Base-by-base conservation (phyloP, 2,329 filamentous ascomycete genomes). In the Ramularia endophylla region DNA sequence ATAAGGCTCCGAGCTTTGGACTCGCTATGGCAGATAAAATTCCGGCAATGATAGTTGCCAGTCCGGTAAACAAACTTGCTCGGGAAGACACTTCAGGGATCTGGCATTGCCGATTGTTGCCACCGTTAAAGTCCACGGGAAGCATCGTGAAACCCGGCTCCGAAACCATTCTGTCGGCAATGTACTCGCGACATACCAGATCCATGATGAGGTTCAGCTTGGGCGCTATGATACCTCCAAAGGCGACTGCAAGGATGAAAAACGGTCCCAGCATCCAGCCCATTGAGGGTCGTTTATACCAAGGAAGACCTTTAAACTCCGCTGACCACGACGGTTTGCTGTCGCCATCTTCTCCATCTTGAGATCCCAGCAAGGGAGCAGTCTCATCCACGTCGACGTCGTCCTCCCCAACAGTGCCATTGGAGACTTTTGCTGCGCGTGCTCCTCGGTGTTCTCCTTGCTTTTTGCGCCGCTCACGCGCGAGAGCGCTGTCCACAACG, bases 141-240 rank as follows among this genome's bases (percentile, higher is more conserved):
- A 74, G 59, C 57, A 81, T 74, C 5, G 71, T 72, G 51, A 79
- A 78, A 18, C 65, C 68, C 0, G 83, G 81, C 48, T 86, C 73
- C 7, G 65, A 52, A 3, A 72, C 60, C 6, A 76, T 71, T 60
- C 76, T 69, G 54, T 94, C 83, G 17, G 81, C 74, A 51, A 92
- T 83, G 64, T 95, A 94, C 46, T 85, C 75, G 48, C 80, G 78
- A 64, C 92, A 98, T 38, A 97, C 78, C 19, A 98, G 73, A 43
- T 82, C 76, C 47, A 94, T 73, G 48, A 94, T 87, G 65, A 95
- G 68, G 58, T 95, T 94, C 48, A 95, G 73, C 62, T 85, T 92
- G 8, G 90, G 89, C 7, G 95, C 86, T 6, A 92, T 71, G 5
- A 86, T 77, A 42, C 87, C 87, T 22, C 90, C 92, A 63, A 92